Evolutionary conservation across 192 early-diverging fungal genomes (phyloP).

Genomic region (Backusella tarrabulga): DNA sequence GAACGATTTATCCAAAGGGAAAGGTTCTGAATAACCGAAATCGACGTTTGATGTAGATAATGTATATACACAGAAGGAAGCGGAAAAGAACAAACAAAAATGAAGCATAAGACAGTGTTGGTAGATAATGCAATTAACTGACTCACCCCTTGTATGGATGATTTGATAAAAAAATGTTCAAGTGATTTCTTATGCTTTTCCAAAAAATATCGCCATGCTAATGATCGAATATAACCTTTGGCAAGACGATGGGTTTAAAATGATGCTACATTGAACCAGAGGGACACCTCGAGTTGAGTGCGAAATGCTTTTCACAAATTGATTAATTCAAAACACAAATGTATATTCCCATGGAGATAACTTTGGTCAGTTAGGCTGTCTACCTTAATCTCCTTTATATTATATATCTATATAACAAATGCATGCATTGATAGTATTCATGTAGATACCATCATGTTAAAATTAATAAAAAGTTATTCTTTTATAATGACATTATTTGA

Average conservation of each 20-base stretch:
- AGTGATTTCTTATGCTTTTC: conserved; percentile 63
- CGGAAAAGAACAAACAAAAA: conserved; percentile 47
- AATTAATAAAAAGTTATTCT: background rate
- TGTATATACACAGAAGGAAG: conserved; percentile 20
- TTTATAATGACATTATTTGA: conserved; percentile 38
- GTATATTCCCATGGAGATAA: conserved; percentile 71
- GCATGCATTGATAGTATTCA: background rate
- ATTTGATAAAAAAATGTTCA: conserved; percentile 50
- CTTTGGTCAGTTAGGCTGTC: conserved; percentile 54
- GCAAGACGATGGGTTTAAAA: conserved; percentile 61
- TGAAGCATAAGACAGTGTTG: conserved; percentile 55
- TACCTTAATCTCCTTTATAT: background rate
- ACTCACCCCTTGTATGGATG: conserved; percentile 53
- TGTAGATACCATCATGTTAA: too few species aligned
- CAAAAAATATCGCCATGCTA: conserved; percentile 51
- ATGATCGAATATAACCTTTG: conserved; percentile 59
- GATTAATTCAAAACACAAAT: background rate
- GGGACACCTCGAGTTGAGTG: too few species aligned
- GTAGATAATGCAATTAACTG: conserved; percentile 60
- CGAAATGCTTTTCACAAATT: too few species aligned
- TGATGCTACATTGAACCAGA: conserved; percentile 16
- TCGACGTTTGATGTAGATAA: conserved; percentile 18
- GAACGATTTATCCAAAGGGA: conserved; percentile 32
- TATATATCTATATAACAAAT: background rate
- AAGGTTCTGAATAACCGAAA: conserved; percentile 31